Conservation (phyloP, 192 early-diverging fungal genomes). For the Gaertneriomyces sp. region DNA sequence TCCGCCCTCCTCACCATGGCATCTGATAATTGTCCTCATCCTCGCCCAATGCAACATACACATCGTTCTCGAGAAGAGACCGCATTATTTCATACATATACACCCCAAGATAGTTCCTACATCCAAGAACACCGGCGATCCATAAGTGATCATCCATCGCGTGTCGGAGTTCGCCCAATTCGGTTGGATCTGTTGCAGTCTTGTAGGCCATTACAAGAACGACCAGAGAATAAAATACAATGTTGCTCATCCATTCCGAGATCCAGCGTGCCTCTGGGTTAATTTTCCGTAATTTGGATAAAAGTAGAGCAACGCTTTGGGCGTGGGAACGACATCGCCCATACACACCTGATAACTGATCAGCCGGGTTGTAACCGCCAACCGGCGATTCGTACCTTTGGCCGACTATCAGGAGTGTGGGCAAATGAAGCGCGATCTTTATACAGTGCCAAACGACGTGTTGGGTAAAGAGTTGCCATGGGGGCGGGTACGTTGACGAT, state of each 20-base stretch:
- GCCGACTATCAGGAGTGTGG: slow-evolving; percentile 8
- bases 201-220: slow-evolving; percentile 11
- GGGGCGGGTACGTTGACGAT: slow-evolving; percentile 10
- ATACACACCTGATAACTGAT: not conserved
- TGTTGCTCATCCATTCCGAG: not conserved
- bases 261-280: not conserved
- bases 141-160: slow-evolving; percentile 5
- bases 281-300: not conserved
- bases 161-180: not conserved
- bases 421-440: slow-evolving; percentile 15
- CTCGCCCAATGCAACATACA: too few species aligned
- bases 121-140: not conserved
- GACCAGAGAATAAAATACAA: slow-evolving; percentile 3
- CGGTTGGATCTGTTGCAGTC: not conserved
- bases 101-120: not conserved
- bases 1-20: too few species aligned
- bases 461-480: slow-evolving; percentile 13
- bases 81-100: not conserved
- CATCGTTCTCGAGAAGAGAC: not conserved
- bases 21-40: too few species aligned
- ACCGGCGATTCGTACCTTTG: not conserved
- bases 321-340: slow-evolving; percentile 6
- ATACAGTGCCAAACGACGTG: slow-evolving; percentile 17
- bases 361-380: too few species aligned
- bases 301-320: not conserved